Conservation (phyloP, 495 filamentous ascomycete species). For the Aspergillus cavernicola region DNA sequence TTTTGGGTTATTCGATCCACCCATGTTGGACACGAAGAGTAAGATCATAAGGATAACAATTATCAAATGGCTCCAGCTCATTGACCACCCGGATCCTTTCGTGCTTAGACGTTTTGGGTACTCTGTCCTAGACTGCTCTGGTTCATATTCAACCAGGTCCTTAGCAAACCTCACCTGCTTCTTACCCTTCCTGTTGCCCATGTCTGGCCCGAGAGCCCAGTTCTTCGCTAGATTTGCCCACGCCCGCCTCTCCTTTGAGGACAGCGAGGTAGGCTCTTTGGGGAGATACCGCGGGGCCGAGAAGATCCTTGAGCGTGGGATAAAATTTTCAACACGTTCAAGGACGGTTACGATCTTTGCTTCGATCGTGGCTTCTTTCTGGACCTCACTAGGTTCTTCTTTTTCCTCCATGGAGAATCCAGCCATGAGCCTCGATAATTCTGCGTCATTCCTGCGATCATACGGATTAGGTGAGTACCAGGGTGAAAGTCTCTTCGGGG, state of each 20-base stretch:
- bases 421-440: neutral
- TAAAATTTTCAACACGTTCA: neutral
- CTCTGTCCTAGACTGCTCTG: neutral
- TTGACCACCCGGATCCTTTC: neutral
- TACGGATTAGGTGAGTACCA: neutral
- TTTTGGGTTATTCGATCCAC: neutral
- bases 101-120: neutral
- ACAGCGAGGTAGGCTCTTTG: neutral
- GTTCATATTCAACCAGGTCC: neutral
- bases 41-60: neutral
- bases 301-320: neutral
- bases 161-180: neutral
- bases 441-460: neutral
- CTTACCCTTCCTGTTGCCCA: neutral
- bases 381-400: neutral
- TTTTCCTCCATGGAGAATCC: neutral
- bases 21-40: neutral
- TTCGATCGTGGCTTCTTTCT: neutral
- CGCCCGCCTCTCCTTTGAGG: neutral
- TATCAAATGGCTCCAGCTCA: neutral
- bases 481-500: neutral
- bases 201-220: neutral
- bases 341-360: neutral
- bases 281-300: neutral
- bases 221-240: neutral